Evolutionary conservation across 495 filamentous ascomycete species (phyloP).

Genomic region (Podospora didyma): DNA sequence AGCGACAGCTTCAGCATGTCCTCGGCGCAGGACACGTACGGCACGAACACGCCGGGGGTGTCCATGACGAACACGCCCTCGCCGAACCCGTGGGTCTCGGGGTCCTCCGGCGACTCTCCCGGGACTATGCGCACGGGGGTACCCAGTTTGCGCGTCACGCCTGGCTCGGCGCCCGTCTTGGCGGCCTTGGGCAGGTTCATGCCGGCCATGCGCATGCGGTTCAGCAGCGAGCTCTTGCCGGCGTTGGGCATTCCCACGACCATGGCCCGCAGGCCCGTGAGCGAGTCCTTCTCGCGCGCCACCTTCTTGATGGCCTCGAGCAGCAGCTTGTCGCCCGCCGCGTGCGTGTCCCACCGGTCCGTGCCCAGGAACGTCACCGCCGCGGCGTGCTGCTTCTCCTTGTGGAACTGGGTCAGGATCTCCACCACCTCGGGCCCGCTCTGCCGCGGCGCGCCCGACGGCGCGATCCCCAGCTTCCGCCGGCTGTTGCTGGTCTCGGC

Average conservation of each 20-base stretch:
- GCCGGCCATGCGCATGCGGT: constrained; percentile 70
- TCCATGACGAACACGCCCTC: constrained; percentile 50
- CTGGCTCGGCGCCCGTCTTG: constrained; percentile 78
- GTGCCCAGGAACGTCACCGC: constrained; percentile 60
- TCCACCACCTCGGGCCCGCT: constrained; percentile 6
- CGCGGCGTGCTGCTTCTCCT: constrained; percentile 15
- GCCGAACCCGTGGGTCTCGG: constrained; percentile 26
- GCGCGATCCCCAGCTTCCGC: background rate
- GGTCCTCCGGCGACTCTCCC: constrained; percentile 13
- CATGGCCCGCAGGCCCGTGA: constrained; percentile 67
- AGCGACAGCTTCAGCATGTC: constrained; percentile 91
- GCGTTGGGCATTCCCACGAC: constrained; percentile 98
- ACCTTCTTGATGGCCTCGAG: constrained; percentile 30
- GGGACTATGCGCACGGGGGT: constrained; percentile 72
- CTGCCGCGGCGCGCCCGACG: background rate
- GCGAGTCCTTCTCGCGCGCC: constrained; percentile 27
- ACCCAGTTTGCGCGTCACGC: constrained; percentile 80
- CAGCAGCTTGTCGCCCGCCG: constrained; percentile 15
- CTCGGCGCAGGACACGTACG: constrained; percentile 78
- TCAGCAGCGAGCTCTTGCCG: constrained; percentile 87
- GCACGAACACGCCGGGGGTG: constrained; percentile 81
- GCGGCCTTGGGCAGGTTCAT: constrained; percentile 68
- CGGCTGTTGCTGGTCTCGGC: background rate
- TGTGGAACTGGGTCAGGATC: constrained; percentile 22
- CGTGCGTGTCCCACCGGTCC: constrained; percentile 19